phyloP scores from a whole-genome alignment of 768 basidiomycete genomes.

The Pholiota conissans region DNA sequence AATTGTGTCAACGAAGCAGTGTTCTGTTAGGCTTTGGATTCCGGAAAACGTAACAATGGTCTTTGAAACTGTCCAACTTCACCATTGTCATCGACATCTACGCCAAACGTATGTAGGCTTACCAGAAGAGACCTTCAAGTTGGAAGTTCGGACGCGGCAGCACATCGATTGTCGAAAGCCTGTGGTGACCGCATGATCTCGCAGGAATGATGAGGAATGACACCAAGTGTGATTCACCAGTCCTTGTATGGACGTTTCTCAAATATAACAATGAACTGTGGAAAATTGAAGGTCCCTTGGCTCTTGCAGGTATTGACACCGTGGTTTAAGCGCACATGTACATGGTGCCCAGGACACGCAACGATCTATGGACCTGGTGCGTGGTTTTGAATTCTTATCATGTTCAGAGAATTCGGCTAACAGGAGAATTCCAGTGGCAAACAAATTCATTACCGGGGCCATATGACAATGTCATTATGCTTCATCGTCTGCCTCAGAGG shows the following conservation, averaged over 20 bases:
- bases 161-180: not conserved
- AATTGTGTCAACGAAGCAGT: not conserved
- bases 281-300: not conserved
- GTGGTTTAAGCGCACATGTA: slow-evolving; percentile 6
- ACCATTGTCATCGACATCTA: not conserved
- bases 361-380: not conserved
- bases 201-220: not conserved
- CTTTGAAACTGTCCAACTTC: not conserved
- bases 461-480: not conserved
- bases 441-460: not conserved
- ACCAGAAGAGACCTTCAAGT: too few relatives aligned
- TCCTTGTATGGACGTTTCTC: not conserved
- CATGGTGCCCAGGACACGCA: not conserved
- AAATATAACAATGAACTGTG: not conserved
- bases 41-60: not conserved
- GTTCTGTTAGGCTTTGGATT: not conserved
- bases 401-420: not conserved
- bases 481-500: too few relatives aligned
- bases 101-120: not conserved
- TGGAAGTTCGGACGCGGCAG: not conserved
- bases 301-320: slow-evolving; percentile 4
- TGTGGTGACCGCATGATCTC: not conserved
- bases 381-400: not conserved
- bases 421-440: not conserved
- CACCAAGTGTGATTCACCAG: not conserved